phyloP scores from a whole-genome alignment of 208 protist species.

The Trypanosoma cruzi region DNA sequence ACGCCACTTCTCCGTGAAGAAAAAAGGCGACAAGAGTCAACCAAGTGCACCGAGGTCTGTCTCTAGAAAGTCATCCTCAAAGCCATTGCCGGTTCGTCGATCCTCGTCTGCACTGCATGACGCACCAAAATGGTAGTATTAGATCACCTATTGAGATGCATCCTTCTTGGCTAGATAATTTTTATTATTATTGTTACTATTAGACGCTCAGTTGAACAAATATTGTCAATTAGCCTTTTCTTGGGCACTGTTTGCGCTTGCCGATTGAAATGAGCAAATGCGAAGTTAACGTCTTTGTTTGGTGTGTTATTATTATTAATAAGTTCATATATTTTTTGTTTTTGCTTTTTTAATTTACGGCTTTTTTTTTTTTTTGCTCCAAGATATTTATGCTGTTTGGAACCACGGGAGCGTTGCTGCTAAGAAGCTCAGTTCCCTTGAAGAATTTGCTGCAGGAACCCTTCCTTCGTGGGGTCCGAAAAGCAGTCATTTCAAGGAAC shows the following conservation, averaged over 20 bases:
- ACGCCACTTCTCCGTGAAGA: neutral
- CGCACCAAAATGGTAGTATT: neutral
- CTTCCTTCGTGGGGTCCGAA: neutral
- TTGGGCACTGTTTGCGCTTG: neutral
- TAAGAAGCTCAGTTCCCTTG: neutral
- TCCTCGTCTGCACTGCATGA: neutral
- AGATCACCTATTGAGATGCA: neutral
- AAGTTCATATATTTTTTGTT: neutral
- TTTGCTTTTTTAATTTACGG: conserved; percentile 14
- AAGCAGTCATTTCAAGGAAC: neutral
- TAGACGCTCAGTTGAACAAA: neutral
- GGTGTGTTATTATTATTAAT: too few species aligned
- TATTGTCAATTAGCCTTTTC: neutral
- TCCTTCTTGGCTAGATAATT: conserved; percentile 8
- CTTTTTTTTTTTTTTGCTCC: conserved; percentile 15
- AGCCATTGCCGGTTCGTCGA: neutral
- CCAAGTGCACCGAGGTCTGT: neutral
- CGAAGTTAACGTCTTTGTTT: neutral
- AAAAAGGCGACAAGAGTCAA: neutral
- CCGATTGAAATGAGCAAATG: neutral
- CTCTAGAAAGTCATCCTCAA: neutral
- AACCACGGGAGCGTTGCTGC: neutral
- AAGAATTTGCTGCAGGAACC: neutral
- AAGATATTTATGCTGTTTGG: neutral
- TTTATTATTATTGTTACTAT: conserved; percentile 21